phyloP scores from a whole-genome alignment of 805 yeast genomes.

The Nakazawaea wickerhamii region DNA sequence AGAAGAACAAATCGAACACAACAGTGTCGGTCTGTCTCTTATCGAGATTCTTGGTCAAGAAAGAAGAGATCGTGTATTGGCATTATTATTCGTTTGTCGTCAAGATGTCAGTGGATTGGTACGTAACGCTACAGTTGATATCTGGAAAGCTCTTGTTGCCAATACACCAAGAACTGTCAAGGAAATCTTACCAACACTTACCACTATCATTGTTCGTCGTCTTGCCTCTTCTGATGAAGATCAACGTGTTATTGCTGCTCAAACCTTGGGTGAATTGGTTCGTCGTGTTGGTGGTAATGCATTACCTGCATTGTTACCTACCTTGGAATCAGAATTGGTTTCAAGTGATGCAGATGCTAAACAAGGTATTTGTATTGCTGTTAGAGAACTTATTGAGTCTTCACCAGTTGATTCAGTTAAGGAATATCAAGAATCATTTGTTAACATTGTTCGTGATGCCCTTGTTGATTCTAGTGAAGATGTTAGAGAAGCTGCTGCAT shows the following conservation, averaged over 20 bases:
- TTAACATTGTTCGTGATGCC: slow-evolving; percentile 71
- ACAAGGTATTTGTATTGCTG: slow-evolving; percentile 95
- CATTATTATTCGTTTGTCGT: slow-evolving; percentile 89
- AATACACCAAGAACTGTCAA: slow-evolving; percentile 93
- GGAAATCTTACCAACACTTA: slow-evolving; percentile 83
- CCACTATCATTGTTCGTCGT: slow-evolving; percentile 71
- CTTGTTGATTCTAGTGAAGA: slow-evolving; percentile 65
- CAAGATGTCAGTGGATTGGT: slow-evolving; percentile 86
- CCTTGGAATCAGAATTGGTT: slow-evolving; percentile 60
- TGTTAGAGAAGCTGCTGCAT: slow-evolving; percentile 89
- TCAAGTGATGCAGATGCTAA: slow-evolving; percentile 74
- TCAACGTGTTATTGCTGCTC: slow-evolving; percentile 85
- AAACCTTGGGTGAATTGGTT: slow-evolving; percentile 89
- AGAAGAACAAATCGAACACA: slow-evolving; percentile 44
- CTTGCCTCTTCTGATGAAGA: slow-evolving; percentile 77
- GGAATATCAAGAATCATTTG: slow-evolving; percentile 63
- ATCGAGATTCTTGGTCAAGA: slow-evolving; percentile 79
- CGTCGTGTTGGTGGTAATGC: slow-evolving; percentile 91
- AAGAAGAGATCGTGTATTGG: slow-evolving; percentile 79
- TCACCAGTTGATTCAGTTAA: slow-evolving; percentile 55
- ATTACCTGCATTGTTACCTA: slow-evolving; percentile 77
- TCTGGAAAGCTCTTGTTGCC: slow-evolving; percentile 95
- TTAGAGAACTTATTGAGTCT: slow-evolving; percentile 77
- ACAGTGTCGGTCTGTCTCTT: slow-evolving; percentile 52
- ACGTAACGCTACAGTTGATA: slow-evolving; percentile 83